These are phyloP conservation scores for Phytophthora multivora DNA, from an alignment of 352 stramenopile species.

Conservation along the genomic window DNA sequence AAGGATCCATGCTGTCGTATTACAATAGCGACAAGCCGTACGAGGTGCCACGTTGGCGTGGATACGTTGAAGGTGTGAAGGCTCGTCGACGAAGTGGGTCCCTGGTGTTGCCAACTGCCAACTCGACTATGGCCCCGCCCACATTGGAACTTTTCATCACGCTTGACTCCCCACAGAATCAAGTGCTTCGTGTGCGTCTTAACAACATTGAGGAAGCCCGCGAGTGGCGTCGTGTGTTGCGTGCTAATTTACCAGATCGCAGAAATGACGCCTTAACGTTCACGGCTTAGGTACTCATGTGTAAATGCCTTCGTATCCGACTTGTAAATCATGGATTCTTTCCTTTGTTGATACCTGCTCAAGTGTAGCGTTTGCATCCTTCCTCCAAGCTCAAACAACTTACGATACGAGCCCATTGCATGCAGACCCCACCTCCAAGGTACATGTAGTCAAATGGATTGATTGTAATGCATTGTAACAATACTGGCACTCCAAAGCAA, in stretches of 20 bases:
- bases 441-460: too few species aligned
- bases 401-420: too few species aligned
- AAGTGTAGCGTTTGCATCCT: too few species aligned
- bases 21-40: conserved; percentile 80
- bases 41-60: conserved; percentile 62
- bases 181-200: conserved; percentile 34
- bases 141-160: conserved; percentile 37
- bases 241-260: conserved; percentile 18
- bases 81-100: conserved; percentile 27
- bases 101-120: conserved; percentile 9
- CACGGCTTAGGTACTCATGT: conserved; percentile 12
- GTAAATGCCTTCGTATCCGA: too few species aligned
- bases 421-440: too few species aligned
- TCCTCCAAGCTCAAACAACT: too few species aligned
- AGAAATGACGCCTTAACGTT: conserved; percentile 17
- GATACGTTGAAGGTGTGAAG: conserved; percentile 62
- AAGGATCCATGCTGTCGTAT: conserved; percentile 75
- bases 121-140: conserved; percentile 21
- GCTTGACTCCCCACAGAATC: conserved; percentile 33
- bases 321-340: not conserved
- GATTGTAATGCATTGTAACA: not conserved
- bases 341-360: not conserved
- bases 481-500: not conserved
- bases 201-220: conserved; percentile 34
- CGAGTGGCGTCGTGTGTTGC: conserved; percentile 41